These are phyloP conservation scores for Phanerochaete sordida DNA, from an alignment of 768 basidiomycete genomes.

Conservation along the genomic window DNA sequence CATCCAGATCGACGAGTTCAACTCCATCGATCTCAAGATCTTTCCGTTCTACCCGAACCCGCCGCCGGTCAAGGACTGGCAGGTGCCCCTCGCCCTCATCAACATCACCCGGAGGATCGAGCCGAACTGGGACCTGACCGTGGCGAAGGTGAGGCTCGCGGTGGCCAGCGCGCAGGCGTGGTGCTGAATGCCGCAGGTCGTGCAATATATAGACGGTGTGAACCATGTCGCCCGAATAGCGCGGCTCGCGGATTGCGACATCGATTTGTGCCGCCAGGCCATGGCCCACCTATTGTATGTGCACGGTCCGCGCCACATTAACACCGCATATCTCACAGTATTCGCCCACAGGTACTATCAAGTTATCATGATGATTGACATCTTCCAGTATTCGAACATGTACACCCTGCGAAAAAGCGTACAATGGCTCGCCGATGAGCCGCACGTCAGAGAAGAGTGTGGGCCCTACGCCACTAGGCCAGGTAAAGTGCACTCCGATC, in stretches of 20 bases:
- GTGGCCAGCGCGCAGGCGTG: background rate
- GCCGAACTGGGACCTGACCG: conserved; percentile 95
- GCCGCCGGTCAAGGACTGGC: conserved; percentile 86
- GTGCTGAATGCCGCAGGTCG: conserved; percentile 49
- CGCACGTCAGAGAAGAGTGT: conserved; percentile 85
- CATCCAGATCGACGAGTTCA: conserved; percentile 86
- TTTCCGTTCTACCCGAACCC: conserved; percentile 98
- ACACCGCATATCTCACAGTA: background rate
- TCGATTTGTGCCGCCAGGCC: conserved; percentile 76
- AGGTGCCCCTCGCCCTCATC: conserved; percentile 89
- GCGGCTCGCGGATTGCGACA: conserved; percentile 84
- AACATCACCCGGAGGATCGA: conserved; percentile 78
- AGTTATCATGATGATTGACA: conserved; percentile 94
- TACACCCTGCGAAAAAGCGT: conserved; percentile 87
- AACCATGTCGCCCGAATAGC: conserved; percentile 92
- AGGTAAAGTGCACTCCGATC: conserved; percentile 38
- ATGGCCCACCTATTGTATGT: conserved; percentile 86
- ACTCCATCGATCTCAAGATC: conserved; percentile 92
- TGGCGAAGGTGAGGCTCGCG: conserved; percentile 68
- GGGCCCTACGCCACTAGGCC: conserved; percentile 85
- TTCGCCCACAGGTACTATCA: conserved; percentile 76
- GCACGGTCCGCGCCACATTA: background rate
- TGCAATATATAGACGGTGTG: conserved; percentile 81
- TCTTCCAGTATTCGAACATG: conserved; percentile 98
- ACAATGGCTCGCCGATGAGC: conserved; percentile 82